Evolutionary conservation across 164 flowering plant species (phyloP).

Genomic region (Amborella trichopoda): DNA sequence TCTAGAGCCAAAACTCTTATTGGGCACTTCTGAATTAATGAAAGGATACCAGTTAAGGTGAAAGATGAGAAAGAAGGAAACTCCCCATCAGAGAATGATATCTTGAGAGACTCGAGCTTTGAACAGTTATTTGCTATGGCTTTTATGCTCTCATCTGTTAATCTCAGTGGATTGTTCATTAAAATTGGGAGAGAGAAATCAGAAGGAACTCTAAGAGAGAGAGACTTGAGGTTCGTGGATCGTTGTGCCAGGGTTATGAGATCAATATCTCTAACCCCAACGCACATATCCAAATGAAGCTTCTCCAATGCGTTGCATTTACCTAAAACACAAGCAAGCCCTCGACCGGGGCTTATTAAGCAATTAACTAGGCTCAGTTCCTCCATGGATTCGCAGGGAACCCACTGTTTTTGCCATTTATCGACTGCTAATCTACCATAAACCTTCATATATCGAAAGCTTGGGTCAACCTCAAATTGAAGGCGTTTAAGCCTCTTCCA

Average conservation of each 20-base stretch:
- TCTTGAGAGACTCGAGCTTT: slow-evolving; percentile 46
- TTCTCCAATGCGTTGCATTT: slow-evolving; percentile 61
- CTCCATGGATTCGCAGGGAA: slow-evolving; percentile 56
- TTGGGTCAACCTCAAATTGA: slow-evolving; percentile 70
- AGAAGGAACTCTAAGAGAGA: slow-evolving; percentile 59
- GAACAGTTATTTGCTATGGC: slow-evolving; percentile 55
- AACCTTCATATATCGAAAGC: slow-evolving; percentile 65
- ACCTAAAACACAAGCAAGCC: slow-evolving; percentile 57
- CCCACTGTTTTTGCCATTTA: slow-evolving; percentile 49
- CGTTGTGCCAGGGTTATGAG: slow-evolving; percentile 39
- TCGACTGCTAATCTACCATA: slow-evolving; percentile 50
- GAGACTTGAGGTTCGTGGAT: slow-evolving; percentile 43
- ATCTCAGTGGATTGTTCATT: slow-evolving; percentile 35
- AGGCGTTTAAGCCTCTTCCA: slow-evolving; percentile 55
- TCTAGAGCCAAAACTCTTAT: slow-evolving; percentile 47
- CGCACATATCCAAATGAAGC: slow-evolving; percentile 73
- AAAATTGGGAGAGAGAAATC: slow-evolving; percentile 47
- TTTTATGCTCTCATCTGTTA: slow-evolving; percentile 61
- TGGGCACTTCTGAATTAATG: slow-evolving; percentile 45
- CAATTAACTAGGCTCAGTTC: slow-evolving; percentile 71
- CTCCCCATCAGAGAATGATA: slow-evolving; percentile 71
- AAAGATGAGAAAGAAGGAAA: slow-evolving; percentile 65
- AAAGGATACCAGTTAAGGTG: slow-evolving; percentile 44
- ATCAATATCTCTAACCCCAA: slow-evolving; percentile 64
- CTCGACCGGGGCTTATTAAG: slow-evolving; percentile 63